Percentiles rank a stretch among this genome's conserved stretches.
Evolutionary conservation across 2,329 filamentous ascomycete genomes (phyloP).

Genomic region (Aspergillus hiratsukae): DNA sequence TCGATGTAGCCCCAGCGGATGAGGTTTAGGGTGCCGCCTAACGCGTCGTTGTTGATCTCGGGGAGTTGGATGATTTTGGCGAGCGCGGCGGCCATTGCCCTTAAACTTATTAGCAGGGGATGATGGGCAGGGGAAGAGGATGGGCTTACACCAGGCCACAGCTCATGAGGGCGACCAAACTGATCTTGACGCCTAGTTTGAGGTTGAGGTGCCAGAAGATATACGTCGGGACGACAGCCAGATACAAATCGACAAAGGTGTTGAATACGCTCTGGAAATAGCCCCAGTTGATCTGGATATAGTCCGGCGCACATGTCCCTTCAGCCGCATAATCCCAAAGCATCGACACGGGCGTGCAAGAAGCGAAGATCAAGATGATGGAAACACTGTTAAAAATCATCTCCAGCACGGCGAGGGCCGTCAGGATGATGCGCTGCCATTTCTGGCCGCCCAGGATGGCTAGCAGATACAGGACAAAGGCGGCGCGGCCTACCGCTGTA

Average conservation of each 20-base stretch:
- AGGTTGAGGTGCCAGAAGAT: conserved; percentile 33
- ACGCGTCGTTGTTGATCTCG: conserved; percentile 17
- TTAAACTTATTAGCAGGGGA: conserved; percentile 4
- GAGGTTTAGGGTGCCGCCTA: conserved; percentile 18
- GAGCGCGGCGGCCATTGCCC: conserved; percentile 25
- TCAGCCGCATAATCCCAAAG: conserved; percentile 18
- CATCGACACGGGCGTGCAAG: conserved; percentile 18
- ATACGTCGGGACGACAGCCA: conserved; percentile 24
- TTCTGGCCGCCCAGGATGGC: conserved; percentile 5
- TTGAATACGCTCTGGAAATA: conserved; percentile 20
- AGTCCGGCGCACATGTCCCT: conserved; percentile 17
- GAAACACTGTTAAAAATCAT: conserved; percentile 19
- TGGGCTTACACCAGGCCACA: conserved; percentile 28
- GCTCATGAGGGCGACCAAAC: conserved; percentile 24
- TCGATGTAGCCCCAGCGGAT: conserved; percentile 28
- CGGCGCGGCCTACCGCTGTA: conserved; percentile 1
- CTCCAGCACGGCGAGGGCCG: conserved; percentile 11
- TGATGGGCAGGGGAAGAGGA: too few relatives aligned
- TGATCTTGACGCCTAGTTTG: conserved; percentile 25
- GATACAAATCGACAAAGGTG: conserved; percentile 16
- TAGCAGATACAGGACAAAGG: conserved; percentile 5
- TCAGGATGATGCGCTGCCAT: neutral
- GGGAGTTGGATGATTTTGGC: conserved; percentile 21
- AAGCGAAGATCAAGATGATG: conserved; percentile 22
- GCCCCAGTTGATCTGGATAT: conserved; percentile 23